Base-by-base conservation (phyloP, 257 asterid species). In the Lycium barbarum region DNA sequence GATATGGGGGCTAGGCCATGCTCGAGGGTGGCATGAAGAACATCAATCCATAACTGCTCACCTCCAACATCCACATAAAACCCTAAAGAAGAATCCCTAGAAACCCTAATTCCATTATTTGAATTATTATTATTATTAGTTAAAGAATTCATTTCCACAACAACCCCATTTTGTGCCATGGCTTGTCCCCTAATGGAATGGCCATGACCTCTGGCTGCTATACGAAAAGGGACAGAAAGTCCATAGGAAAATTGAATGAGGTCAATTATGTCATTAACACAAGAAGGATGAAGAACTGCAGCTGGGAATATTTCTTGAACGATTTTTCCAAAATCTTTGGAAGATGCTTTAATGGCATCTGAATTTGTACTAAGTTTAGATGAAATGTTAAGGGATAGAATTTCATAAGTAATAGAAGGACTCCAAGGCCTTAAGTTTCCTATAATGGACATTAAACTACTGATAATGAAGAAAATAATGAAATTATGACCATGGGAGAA, bases 161-260 rank as follows among this genome's bases (percentile, higher is more conserved):
- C 95, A 43, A 92, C 95, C 5, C 98, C 98, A 74, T 84, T 83
- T 0, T 55, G 83, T 8, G 93, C 93, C 92, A 87, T 91, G 86
- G 97, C 94, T 82, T 95, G 98, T 13, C 98, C 98, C 4, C 93
- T 81, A 4, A 89, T 90, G 2, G 97, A 95, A 82, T 95, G 98
- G 63, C 98, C 98, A 35, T 84, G 91, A 14, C 98, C 98, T 76
- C 93, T 88, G 9, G 95, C 96, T 0, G 97, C 93, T 9, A 93
- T 36, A 6, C 68, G 17, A 11, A 95, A 93, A 1, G 97, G 97
- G 35, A 76, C 36, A 1, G 92, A 68, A 8, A 86, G 85, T 13
- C 84, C 87, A 81, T 91, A 86, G 2, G 97, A 93, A 40, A 88
- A 76, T 49, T 86, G 88, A 0, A 93, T 70, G 40, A 95, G 90